Conservation (phyloP, 2,329 filamentous ascomycete species). For the Alternaria gaisen region DNA sequence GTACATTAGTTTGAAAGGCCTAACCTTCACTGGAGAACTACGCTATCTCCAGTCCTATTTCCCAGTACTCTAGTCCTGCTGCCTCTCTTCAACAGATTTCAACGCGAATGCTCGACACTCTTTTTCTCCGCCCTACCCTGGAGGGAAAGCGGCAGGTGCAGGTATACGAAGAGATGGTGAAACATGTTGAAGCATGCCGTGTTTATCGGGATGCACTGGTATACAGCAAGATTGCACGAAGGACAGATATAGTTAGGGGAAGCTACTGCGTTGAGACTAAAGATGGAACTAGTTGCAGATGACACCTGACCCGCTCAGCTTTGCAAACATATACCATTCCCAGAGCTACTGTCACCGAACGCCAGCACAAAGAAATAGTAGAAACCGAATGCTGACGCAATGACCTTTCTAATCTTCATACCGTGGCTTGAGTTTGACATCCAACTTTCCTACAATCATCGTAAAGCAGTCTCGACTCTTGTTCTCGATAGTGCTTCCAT, state of each 20-base stretch:
- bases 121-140: neutral
- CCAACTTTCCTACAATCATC: slow-evolving; percentile 40
- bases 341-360: neutral
- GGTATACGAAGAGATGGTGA: neutral
- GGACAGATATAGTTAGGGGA: neutral
- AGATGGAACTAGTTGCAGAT: neutral
- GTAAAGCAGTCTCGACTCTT: slow-evolving; percentile 43
- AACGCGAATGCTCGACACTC: neutral
- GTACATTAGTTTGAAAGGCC: neutral
- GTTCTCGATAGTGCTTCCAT: slow-evolving; percentile 29
- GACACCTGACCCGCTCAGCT: neutral
- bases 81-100: neutral
- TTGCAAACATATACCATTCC: neutral
- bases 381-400: neutral
- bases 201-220: neutral
- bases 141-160: neutral
- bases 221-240: neutral
- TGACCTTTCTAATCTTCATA: neutral
- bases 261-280: neutral
- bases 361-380: no score
- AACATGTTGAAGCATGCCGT: neutral
- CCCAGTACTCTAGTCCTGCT: neutral
- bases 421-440: slow-evolving; percentile 27
- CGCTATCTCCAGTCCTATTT: neutral
- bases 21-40: neutral